Evolutionary conservation across 2,329 filamentous ascomycete species (phyloP).

Genomic region (Xylaria sp.): DNA sequence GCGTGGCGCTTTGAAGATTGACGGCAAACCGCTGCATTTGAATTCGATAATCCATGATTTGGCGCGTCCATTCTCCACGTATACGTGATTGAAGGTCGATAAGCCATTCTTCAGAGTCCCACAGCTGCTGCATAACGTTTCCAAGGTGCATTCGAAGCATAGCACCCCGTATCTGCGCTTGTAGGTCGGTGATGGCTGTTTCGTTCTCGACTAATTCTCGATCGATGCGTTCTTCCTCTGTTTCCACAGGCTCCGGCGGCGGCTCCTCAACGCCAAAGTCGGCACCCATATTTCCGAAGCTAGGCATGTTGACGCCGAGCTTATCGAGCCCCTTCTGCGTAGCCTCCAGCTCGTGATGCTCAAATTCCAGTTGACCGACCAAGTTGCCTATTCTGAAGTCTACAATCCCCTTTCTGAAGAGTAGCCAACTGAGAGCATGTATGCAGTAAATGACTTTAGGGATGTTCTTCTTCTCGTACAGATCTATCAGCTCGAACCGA

Average conservation of each 20-base stretch:
- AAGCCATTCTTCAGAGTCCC: conserved; percentile 83
- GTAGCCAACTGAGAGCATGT: conserved; percentile 95
- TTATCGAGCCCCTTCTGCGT: conserved; percentile 98
- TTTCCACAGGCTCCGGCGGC: conserved; percentile 82
- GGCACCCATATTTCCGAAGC: conserved; percentile 96
- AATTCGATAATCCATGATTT: conserved; percentile 83
- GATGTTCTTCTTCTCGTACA: conserved; percentile 99
- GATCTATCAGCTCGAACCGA: conserved; percentile 93
- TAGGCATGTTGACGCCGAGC: conserved; percentile 94
- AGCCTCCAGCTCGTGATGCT: conserved; percentile 95
- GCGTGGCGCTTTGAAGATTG: conserved; percentile 79
- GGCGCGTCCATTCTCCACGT: conserved; percentile 86
- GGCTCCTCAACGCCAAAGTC: conserved; percentile 87
- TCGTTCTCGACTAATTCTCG: conserved; percentile 85
- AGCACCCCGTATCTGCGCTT: conserved; percentile 87
- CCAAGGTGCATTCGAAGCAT: conserved; percentile 81
- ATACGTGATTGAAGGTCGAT: conserved; percentile 87
- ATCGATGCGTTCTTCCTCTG: conserved; percentile 88
- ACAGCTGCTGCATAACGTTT: conserved; percentile 85
- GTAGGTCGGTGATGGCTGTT: conserved; percentile 77
- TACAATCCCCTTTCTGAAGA: conserved; percentile 93
- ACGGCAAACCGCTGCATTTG: conserved; percentile 85
- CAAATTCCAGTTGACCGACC: conserved; percentile 95
- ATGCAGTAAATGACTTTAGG: conserved; percentile 99
- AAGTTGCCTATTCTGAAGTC: conserved; percentile 97